phyloP scores from a whole-genome alignment of 164 flowering plant genomes.

The Nymphaea colorata region DNA sequence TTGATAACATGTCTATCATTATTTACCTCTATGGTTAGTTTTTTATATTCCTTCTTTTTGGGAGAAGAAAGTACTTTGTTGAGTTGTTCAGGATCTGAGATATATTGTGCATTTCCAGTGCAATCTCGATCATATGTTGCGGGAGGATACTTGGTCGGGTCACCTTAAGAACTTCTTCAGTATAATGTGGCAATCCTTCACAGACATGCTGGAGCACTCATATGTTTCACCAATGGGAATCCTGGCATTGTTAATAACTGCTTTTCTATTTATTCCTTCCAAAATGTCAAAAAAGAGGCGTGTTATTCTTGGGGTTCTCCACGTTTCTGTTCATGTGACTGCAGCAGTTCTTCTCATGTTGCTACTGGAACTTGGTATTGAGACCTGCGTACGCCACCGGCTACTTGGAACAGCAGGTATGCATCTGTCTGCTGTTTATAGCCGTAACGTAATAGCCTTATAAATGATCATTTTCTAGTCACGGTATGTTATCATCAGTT shows the following conservation, averaged over 20 bases:
- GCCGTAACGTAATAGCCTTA: background rate
- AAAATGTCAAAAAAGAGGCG: slow-evolving; percentile 75
- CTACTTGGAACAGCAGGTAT: slow-evolving; percentile 85
- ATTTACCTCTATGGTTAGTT: no score
- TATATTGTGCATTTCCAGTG: slow-evolving; percentile 34
- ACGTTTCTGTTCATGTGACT: slow-evolving; percentile 78
- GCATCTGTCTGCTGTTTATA: background rate
- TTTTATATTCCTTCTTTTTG: no score
- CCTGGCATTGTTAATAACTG: slow-evolving; percentile 39
- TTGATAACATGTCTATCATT: no score
- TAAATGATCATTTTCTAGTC: no score
- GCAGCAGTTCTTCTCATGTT: slow-evolving; percentile 87
- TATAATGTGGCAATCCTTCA: slow-evolving; percentile 57
- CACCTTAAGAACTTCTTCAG: slow-evolving; percentile 69
- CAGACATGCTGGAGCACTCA: slow-evolving; percentile 59
- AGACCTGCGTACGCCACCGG: slow-evolving; percentile 78
- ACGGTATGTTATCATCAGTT: no score
- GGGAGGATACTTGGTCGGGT: slow-evolving; percentile 69
- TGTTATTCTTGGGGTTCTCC: slow-evolving; percentile 63
- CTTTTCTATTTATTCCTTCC: slow-evolving; percentile 72
- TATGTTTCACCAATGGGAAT: slow-evolving; percentile 61
- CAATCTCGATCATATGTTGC: slow-evolving; percentile 72
- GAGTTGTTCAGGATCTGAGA: background rate
- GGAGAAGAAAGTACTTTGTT: background rate
- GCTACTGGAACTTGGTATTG: slow-evolving; percentile 85